phyloP scores from a whole-genome alignment of 495 filamentous ascomycete genomes.

The Endocarpon pusillum region DNA sequence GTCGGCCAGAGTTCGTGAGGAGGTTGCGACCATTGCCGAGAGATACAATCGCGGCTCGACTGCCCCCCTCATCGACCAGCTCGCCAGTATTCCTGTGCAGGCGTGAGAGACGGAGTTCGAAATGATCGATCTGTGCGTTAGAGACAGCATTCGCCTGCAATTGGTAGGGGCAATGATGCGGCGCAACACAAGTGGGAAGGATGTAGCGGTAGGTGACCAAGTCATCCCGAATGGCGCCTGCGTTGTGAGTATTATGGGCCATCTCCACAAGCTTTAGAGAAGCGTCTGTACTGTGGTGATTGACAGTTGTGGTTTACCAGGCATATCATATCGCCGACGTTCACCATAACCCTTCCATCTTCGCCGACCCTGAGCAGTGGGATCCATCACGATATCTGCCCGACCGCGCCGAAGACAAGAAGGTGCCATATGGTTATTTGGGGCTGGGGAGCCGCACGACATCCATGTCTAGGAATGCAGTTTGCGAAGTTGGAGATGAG shows the following conservation, averaged over 20 bases:
- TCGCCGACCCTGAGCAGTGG: slow-evolving; percentile 23
- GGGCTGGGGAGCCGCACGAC: slow-evolving; percentile 28
- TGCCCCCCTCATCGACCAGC: slow-evolving; percentile 19
- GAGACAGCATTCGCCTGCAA: slow-evolving; percentile 28
- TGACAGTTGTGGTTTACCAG: too few species aligned
- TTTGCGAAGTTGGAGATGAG: slow-evolving; percentile 32
- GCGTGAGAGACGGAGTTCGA: slow-evolving; percentile 31
- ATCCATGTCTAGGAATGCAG: slow-evolving; percentile 23
- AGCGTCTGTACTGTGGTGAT: too few species aligned
- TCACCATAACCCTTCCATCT: slow-evolving; percentile 25
- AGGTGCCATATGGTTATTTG: slow-evolving; percentile 17
- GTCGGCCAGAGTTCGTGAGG: slow-evolving; percentile 19
- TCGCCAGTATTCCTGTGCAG: slow-evolving; percentile 21
- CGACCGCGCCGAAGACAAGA: slow-evolving; percentile 27
- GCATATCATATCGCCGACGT: too few species aligned
- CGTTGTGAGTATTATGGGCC: too few species aligned
- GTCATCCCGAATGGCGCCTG: too few species aligned
- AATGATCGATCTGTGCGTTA: slow-evolving; percentile 22
- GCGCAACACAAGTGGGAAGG: too few species aligned
- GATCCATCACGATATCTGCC: slow-evolving; percentile 27
- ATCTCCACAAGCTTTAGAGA: too few species aligned
- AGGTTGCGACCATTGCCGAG: slow-evolving; percentile 21
- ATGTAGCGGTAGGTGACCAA: too few species aligned
- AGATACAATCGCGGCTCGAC: slow-evolving; percentile 16
- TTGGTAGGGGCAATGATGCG: too few species aligned